These are phyloP conservation scores for Acer negundo DNA, from an alignment of 345 rosid species.

Conservation along the genomic window DNA sequence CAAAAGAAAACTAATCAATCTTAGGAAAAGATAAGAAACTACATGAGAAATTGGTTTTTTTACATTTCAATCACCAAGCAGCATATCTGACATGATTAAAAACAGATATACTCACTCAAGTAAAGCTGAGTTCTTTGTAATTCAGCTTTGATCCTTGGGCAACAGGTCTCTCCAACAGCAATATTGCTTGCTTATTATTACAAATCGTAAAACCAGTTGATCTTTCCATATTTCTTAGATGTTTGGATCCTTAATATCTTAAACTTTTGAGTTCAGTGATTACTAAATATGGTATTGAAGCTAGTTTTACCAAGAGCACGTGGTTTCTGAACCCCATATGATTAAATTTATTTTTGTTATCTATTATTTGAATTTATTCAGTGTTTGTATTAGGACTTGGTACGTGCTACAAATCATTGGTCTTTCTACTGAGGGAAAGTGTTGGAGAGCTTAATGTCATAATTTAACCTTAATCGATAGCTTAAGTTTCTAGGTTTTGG, in stretches of 20 bases:
- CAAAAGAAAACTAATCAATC: conserved; percentile 12
- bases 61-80: not conserved
- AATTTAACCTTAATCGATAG: not conserved
- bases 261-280: not conserved
- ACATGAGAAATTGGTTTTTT: not conserved
- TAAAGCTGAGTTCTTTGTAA: not conserved
- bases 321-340: not conserved
- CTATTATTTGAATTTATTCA: not conserved
- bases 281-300: not conserved
- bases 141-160: conserved; percentile 4
- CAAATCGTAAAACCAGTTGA: not conserved
- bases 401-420: not conserved
- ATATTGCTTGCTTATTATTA: not conserved
- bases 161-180: not conserved
- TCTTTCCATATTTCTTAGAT: not conserved
- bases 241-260: not conserved
- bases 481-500: not conserved
- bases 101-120: not conserved
- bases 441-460: not conserved
- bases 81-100: not conserved
- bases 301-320: not conserved
- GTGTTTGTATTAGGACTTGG: not conserved
- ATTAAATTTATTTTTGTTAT: not conserved
- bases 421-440: not conserved
- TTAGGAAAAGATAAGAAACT: not conserved